Evolutionary conservation across 2,329 filamentous ascomycete species (phyloP).

Genomic region (Corynespora cassiicola): DNA sequence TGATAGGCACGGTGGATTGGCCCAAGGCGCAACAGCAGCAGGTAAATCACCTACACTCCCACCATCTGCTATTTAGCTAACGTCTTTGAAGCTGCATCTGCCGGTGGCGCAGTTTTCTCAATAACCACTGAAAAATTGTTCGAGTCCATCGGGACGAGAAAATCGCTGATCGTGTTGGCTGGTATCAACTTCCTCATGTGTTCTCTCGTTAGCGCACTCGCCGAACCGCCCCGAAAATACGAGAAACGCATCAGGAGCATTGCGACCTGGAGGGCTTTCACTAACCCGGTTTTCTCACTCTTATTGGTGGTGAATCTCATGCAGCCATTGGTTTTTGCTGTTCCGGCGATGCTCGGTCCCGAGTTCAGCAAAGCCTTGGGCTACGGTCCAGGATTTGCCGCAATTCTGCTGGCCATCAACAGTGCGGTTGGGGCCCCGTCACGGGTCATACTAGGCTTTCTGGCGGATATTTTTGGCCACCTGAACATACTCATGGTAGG

Average conservation of each 20-base stretch:
- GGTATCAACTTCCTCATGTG: constrained; percentile 40
- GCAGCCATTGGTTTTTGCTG: constrained; percentile 53
- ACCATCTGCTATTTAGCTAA: constrained; percentile 1
- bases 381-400: constrained; percentile 48
- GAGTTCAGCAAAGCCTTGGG: constrained; percentile 56
- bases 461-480: constrained; percentile 55
- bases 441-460: constrained; percentile 53
- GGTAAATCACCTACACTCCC: constrained; percentile 9
- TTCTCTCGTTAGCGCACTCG: constrained; percentile 42
- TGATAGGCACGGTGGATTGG: constrained; percentile 50
- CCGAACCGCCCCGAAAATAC: constrained; percentile 49
- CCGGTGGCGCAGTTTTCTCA: constrained; percentile 21
- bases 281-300: constrained; percentile 50
- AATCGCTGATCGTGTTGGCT: constrained; percentile 52
- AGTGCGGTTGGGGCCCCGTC: constrained; percentile 56
- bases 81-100: constrained; percentile 14
- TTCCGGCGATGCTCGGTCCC: constrained; percentile 57
- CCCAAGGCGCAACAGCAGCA: constrained; percentile 22
- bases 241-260: constrained; percentile 44
- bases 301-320: constrained; percentile 44
- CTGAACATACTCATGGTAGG: constrained; percentile 56
- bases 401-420: constrained; percentile 52
- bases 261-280: constrained; percentile 47
- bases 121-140: constrained; percentile 48
- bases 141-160: constrained; percentile 50